phyloP scores from a whole-genome alignment of 2,329 filamentous ascomycete species.

The Hypoxylon sp. region DNA sequence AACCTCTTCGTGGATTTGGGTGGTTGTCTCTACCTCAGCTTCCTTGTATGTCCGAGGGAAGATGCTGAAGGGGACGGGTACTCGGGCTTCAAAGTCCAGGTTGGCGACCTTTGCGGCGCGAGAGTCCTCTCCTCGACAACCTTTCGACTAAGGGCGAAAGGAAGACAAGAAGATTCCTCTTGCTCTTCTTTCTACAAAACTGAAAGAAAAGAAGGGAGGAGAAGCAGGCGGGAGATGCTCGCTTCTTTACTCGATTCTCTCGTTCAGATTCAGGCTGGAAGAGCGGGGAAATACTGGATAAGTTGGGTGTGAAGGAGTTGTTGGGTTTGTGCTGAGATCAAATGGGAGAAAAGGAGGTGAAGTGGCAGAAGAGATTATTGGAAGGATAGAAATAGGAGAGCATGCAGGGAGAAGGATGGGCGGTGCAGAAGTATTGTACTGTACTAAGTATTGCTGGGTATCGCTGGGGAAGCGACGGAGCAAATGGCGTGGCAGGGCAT shows the following conservation, averaged over 20 bases:
- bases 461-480: conserved; percentile 27
- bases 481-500: conserved; percentile 48
- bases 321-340: conserved; percentile 48
- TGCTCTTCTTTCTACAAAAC: conserved; percentile 70
- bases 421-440: conserved; percentile 44
- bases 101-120: conserved; percentile 82
- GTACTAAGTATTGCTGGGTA: conserved; percentile 37
- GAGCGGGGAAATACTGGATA: conserved; percentile 54
- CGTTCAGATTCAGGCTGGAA: conserved; percentile 54
- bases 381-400: conserved; percentile 54
- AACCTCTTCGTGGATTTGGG: conserved; percentile 88
- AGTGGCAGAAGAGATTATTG: conserved; percentile 54
- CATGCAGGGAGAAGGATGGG: conserved; percentile 41
- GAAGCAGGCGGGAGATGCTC: conserved; percentile 55
- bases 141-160: conserved; percentile 68
- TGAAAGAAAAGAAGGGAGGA: conserved; percentile 60
- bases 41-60: conserved; percentile 97
- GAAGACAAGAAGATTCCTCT: conserved; percentile 77
- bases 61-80: conserved; percentile 99
- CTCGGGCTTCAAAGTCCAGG: conserved; percentile 99
- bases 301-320: conserved; percentile 53
- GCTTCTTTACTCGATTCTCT: conserved; percentile 58
- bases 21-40: conserved; percentile 67
- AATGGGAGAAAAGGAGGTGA: conserved; percentile 54
- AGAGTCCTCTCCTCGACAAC: conserved; percentile 63